These are phyloP conservation scores for Parietaria judaica DNA, from an alignment of 306 rosid species.

Conservation along the genomic window DNA sequence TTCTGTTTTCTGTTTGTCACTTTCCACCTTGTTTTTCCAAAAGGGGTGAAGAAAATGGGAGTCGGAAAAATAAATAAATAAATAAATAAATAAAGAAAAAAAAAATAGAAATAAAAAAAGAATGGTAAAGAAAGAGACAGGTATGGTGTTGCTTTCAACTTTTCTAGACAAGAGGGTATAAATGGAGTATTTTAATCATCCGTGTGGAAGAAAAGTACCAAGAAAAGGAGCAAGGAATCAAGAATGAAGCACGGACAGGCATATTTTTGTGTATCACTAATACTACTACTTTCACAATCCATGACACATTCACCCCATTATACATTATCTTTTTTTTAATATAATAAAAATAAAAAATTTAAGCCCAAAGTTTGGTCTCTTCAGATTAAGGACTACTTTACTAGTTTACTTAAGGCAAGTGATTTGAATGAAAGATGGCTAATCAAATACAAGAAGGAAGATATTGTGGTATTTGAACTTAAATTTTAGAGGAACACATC, in stretches of 20 bases:
- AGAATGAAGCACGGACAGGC: background rate
- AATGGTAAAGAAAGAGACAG: slow-evolving; percentile 24
- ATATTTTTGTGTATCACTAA: background rate
- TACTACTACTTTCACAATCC: slow-evolving; percentile 5
- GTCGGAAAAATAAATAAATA: background rate
- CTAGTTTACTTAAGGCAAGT: too few species aligned
- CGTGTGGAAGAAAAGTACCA: slow-evolving; percentile 10
- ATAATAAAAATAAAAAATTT: background rate
- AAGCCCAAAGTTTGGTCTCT: background rate
- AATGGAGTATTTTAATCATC: slow-evolving; percentile 1
- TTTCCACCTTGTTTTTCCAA: background rate
- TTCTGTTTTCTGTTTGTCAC: slow-evolving; percentile 17
- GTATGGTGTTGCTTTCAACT: slow-evolving; percentile 15
- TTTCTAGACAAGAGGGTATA: slow-evolving; percentile 4
- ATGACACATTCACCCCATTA: background rate
- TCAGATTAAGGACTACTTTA: background rate
- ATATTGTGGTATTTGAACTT: too few species aligned
- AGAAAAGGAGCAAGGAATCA: slow-evolving; percentile 8
- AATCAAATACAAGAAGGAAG: too few species aligned
- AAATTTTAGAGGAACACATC: too few species aligned
- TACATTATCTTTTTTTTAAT: background rate
- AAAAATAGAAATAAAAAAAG: slow-evolving; percentile 15
- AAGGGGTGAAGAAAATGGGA: slow-evolving; percentile 1
- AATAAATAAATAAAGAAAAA: background rate
- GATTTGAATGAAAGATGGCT: too few species aligned